Base-by-base conservation (phyloP, 1,139 yeast genomes). In the Geotrichum armillariae region DNA sequence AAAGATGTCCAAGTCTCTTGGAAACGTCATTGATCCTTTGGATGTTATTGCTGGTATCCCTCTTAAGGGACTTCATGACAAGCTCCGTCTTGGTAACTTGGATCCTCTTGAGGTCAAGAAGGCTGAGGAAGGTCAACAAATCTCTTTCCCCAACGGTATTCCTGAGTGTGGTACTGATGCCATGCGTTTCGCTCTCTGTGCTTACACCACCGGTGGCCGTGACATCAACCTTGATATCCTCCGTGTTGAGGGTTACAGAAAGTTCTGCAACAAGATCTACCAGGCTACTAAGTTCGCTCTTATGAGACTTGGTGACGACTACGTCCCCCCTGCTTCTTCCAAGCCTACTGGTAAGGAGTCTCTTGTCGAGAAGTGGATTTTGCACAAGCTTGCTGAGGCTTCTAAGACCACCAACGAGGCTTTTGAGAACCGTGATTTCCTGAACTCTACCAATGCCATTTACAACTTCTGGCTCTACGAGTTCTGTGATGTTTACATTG, bases 161-260 rank as follows among this genome's bases (percentile, higher is more conserved):
- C 98, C 99, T 53, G 96, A 93, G 74, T 93, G 99, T 79, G 99
- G 99, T 76, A 91, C 98, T 49, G 99, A 93, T 72, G 99, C 99
- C 39, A 76, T 93, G 74, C 84, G 99, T 76, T 93, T 93, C 69
- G 98, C 99, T 22, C 80, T 93, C 60, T 93, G 99, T 80, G 97
- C 98, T 50, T 93, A 93, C 76, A 85, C 96, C 47, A 91, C 99
- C 52, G 99, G 99, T 74, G 98, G 97, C 63, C 85, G 98, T 74
- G 99, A 93, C 67, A 93, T 93, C 70, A 93, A 93, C 74, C 80
- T 93, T 69, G 98, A 93, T 68, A 90, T 93, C 64, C 77, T 90
- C 70, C 87, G 99, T 75, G 96, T 93, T 60, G 99, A 94, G 70
- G 99, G 99, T 65, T 93, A 93, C 83, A 82, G 99, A 75, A 93